Conservation (phyloP, 1,139 yeast genomes). For the Yamadazyma kanchanaburiensis region DNA sequence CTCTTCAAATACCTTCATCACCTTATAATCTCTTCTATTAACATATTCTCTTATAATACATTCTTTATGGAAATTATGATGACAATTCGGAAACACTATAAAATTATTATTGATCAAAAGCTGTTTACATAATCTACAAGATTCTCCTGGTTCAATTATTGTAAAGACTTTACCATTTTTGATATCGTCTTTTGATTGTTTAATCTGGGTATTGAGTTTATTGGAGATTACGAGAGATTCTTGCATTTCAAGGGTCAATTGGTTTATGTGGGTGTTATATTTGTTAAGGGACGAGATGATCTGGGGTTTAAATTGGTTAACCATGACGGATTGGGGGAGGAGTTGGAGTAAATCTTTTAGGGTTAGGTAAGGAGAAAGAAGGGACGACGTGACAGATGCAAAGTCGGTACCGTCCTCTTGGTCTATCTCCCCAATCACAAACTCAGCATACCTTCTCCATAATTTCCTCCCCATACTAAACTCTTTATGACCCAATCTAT, state of each 20-base stretch:
- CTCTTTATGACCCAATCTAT: constrained; percentile 30
- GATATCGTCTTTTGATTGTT: constrained; percentile 44
- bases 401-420: background rate
- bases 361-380: constrained; percentile 37
- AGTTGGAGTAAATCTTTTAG: constrained; percentile 82
- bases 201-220: constrained; percentile 58
- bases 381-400: constrained; percentile 14
- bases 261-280: constrained; percentile 62
- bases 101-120: constrained; percentile 73
- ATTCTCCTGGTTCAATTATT: constrained; percentile 77
- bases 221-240: constrained; percentile 65
- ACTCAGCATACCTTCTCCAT: constrained; percentile 63
- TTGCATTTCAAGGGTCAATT: constrained; percentile 72
- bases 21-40: constrained; percentile 63
- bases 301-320: constrained; percentile 82
- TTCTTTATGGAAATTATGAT: constrained; percentile 86
- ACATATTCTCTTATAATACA: constrained; percentile 65
- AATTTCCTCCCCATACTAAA: constrained; percentile 58
- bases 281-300: constrained; percentile 73
- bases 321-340: constrained; percentile 78
- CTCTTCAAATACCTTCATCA: constrained; percentile 58
- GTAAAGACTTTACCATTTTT: constrained; percentile 31
- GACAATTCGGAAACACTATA: constrained; percentile 78
- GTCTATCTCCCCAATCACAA: constrained; percentile 16
- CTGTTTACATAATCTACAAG: constrained; percentile 69